phyloP scores from a whole-genome alignment of 148 eudicot genomes.

The Persicaria maculosa region DNA sequence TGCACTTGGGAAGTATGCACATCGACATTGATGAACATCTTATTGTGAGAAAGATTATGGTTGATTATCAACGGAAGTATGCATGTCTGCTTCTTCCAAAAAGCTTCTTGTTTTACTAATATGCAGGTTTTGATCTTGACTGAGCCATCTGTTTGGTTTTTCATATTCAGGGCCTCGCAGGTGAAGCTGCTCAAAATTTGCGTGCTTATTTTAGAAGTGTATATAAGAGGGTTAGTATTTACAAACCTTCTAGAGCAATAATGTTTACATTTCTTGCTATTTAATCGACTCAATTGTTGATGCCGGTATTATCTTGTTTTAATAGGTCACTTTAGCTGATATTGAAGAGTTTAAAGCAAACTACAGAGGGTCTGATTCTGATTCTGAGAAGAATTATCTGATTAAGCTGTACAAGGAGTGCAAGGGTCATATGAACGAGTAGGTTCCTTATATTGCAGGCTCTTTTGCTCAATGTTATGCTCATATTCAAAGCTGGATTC shows the following conservation, averaged over 20 bases:
- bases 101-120: neutral
- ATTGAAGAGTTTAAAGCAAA: conserved; percentile 96
- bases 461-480: conserved; percentile 89
- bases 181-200: conserved; percentile 60
- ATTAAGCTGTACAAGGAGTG: conserved; percentile 58
- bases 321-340: conserved; percentile 83
- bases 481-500: conserved; percentile 85
- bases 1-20: neutral
- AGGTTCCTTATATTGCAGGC: conserved; percentile 36
- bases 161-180: conserved; percentile 65
- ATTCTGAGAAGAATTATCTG: conserved; percentile 80
- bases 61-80: neutral
- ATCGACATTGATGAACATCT: neutral
- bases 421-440: conserved; percentile 94
- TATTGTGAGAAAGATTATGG: neutral
- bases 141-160: neutral
- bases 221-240: conserved; percentile 61
- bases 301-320: neutral
- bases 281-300: neutral
- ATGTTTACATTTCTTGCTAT: neutral
- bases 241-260: neutral
- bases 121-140: neutral
- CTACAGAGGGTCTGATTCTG: conserved; percentile 94
- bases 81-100: neutral
- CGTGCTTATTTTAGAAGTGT: conserved; percentile 62